Evolutionary conservation across 2,329 filamentous ascomycete genomes (phyloP), one percentile per base, ranked within the genome.

Genomic region (Curvularia spicifera): DNA sequence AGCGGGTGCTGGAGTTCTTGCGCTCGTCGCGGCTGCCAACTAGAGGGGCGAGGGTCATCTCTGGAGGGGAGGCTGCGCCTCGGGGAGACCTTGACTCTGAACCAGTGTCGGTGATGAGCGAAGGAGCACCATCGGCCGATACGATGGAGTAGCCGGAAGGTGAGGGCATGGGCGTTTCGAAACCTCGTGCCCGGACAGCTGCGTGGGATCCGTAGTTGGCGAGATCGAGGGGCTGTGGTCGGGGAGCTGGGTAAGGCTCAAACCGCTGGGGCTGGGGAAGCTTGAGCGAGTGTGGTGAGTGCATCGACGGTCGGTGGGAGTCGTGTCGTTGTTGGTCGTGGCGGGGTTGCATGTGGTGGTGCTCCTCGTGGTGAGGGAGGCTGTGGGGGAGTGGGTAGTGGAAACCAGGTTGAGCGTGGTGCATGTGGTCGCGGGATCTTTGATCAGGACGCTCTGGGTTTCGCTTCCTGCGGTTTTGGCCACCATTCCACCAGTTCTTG

Each of bases 401-500:
- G 62, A 74, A 75, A 31, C 61, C 63, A 50, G 61, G 46, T 26
- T 76, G 71, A 63, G 75, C 66, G 54, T 77, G 60, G 42, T 74
- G 68, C 55, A 70, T 67, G 43, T 69, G 71, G 26, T 71, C 66
- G 53, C 69, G 69, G 22, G 63, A 47, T 48, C 65, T 56, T 29
- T 69, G 68, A 8, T 72, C 71, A 33, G 56, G 66, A 53, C 70
- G 71, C n/a, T 76, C 73, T 31, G 72, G 72, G 52, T 75, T 76
- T 60, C 81, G 78, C 71, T 80, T 79, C 70, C 89, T 84, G 71
- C 93, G 87, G 80, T 97, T 97, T 84, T 93, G 90, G 74, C 89
- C 91, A 49, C 93, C 93, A 74, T 97, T 97, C 91, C 91, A 97
- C 92, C 93, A 97, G 78, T 97, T 97, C 85, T 97, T 97, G 63